Conservation (phyloP, 2,329 filamentous ascomycete species). For the Microsporum canis region DNA sequence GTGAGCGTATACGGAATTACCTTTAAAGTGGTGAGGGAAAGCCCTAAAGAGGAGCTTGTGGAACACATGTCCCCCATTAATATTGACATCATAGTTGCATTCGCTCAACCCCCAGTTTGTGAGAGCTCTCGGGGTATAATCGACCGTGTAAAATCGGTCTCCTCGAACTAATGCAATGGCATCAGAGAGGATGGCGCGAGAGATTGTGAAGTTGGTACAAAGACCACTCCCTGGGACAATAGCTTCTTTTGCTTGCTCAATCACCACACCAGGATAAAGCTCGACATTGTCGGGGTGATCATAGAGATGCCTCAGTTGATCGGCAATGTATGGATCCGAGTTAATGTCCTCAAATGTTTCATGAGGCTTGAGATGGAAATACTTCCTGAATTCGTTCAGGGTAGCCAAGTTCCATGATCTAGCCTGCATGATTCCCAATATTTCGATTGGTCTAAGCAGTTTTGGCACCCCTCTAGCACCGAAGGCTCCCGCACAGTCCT, state of each 20-base stretch:
- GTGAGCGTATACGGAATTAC: slow-evolving; percentile 19
- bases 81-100: slow-evolving; percentile 23
- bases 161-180: slow-evolving; percentile 34
- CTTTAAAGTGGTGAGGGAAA: slow-evolving; percentile 20
- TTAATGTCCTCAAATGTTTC: slow-evolving; percentile 50
- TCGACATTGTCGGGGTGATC: slow-evolving; percentile 57
- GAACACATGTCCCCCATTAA: slow-evolving; percentile 21
- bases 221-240: slow-evolving; percentile 28
- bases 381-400: slow-evolving; percentile 48
- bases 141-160: slow-evolving; percentile 32
- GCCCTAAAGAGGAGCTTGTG: slow-evolving; percentile 21
- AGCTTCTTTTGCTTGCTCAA: slow-evolving; percentile 28
- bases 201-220: slow-evolving; percentile 30
- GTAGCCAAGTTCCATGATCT: slow-evolving; percentile 49
- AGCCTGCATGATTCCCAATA: slow-evolving; percentile 66
- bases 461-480: slow-evolving; percentile 60
- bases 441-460: slow-evolving; percentile 62
- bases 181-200: slow-evolving; percentile 33
- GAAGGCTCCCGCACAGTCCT: slow-evolving; percentile 59
- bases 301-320: slow-evolving; percentile 48
- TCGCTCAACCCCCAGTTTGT: slow-evolving; percentile 33
- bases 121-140: slow-evolving; percentile 20
- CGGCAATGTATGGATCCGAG: slow-evolving; percentile 43
- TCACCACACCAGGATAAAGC: slow-evolving; percentile 55
- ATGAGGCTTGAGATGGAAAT: slow-evolving; percentile 51